These are phyloP conservation scores for Suhomyces tanzawaensis DNA, from an alignment of 805 yeast species.

Conservation along the genomic window DNA sequence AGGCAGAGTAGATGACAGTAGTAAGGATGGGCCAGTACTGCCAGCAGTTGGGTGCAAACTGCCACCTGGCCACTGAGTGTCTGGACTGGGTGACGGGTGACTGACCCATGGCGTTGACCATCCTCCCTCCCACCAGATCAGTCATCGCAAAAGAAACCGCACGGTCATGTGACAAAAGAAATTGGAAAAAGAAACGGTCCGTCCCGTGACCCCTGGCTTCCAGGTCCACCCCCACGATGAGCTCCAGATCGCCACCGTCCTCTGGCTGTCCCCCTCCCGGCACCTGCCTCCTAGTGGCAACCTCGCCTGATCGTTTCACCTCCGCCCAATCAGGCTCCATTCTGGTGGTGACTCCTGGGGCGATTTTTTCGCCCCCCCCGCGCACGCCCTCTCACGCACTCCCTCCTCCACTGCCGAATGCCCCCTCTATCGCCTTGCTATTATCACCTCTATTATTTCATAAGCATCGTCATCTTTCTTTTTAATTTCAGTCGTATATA, in stretches of 20 bases:
- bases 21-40: too few relatives aligned
- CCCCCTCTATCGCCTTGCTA: conserved; percentile 6
- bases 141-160: too few relatives aligned
- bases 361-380: not conserved
- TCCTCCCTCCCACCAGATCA: too few relatives aligned
- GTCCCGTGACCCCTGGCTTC: not conserved
- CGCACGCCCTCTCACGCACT: not conserved
- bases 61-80: too few relatives aligned
- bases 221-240: not conserved
- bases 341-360: not conserved
- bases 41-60: too few relatives aligned
- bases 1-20: too few relatives aligned
- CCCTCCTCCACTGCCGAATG: not conserved
- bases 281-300: too few relatives aligned
- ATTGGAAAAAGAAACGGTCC: too few relatives aligned
- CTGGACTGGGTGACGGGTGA: too few relatives aligned
- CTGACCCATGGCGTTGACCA: too few relatives aligned
- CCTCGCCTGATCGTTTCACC: conserved; percentile 1
- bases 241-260: not conserved
- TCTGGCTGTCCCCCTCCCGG: not conserved
- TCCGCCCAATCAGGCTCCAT: not conserved
- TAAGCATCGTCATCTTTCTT: conserved; percentile 8
- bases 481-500: conserved; percentile 7
- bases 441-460: conserved; percentile 6
- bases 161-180: too few relatives aligned